These are phyloP conservation scores for Bruguiera gymnorhiza DNA, from an alignment of 345 rosid genomes.

Conservation along the genomic window DNA sequence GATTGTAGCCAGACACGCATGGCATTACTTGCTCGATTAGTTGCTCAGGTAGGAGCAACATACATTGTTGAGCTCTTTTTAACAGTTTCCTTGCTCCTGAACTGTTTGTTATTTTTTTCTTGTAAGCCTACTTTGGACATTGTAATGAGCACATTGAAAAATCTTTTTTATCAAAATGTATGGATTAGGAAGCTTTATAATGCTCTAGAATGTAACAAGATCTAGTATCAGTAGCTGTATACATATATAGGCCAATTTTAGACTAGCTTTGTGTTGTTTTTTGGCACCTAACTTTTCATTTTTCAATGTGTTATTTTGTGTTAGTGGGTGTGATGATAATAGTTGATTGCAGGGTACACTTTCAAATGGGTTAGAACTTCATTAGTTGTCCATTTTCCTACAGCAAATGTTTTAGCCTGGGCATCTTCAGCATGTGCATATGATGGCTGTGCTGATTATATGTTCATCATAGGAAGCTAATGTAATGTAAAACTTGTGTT, in stretches of 20 bases:
- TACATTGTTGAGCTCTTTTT: neutral
- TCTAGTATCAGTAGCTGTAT: too few relatives aligned
- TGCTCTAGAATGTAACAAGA: too few relatives aligned
- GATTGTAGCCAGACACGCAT: conserved; percentile 52
- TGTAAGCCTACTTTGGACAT: neutral
- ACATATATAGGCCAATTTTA: too few relatives aligned
- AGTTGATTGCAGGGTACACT: neutral
- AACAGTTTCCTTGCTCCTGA: neutral
- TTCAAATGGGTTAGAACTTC: neutral
- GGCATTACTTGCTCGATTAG: conserved; percentile 76
- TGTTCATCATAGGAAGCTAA: too few relatives aligned
- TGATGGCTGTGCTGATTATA: neutral
- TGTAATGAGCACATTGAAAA: neutral
- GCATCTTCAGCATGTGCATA: neutral
- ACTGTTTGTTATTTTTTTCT: neutral
- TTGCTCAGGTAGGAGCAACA: conserved; percentile 59
- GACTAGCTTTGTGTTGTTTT: too few relatives aligned
- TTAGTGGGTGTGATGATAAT: neutral
- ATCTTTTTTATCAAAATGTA: neutral
- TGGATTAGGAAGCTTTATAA: too few relatives aligned
- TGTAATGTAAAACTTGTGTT: neutral
- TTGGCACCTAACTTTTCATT: too few relatives aligned
- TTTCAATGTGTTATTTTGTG: too few relatives aligned
- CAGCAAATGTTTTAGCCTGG: neutral
- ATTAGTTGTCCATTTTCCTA: neutral